Conservation (phyloP, 805 yeast species). For the Metschnikowia arizonensis region DNA sequence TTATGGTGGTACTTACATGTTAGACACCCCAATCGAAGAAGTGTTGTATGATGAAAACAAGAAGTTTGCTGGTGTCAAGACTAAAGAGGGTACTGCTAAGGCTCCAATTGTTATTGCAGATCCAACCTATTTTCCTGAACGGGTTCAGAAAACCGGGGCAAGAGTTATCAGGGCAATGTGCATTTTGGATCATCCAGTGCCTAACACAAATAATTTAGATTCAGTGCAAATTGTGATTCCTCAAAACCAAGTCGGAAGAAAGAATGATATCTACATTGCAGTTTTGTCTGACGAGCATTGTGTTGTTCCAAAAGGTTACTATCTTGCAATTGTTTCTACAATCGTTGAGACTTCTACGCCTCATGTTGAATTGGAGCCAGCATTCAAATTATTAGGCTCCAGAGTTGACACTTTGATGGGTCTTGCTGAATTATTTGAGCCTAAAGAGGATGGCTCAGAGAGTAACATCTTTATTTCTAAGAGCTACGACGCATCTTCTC, state of each 20-base stretch:
- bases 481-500: conserved; percentile 92
- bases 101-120: conserved; percentile 96
- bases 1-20: conserved; percentile 98
- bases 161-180: conserved; percentile 83
- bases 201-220: conserved; percentile 76
- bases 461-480: conserved; percentile 79
- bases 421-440: conserved; percentile 85
- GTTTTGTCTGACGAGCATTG: conserved; percentile 84
- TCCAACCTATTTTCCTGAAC: conserved; percentile 93
- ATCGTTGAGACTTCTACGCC: conserved; percentile 91
- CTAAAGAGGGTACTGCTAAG: conserved; percentile 86
- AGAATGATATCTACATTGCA: conserved; percentile 92
- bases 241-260: conserved; percentile 89
- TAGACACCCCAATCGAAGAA: conserved; percentile 93
- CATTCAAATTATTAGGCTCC: conserved; percentile 83
- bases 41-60: conserved; percentile 62
- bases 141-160: conserved; percentile 66
- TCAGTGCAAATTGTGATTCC: conserved; percentile 94
- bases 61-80: conserved; percentile 78
- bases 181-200: conserved; percentile 82
- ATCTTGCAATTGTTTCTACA: conserved; percentile 90
- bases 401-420: conserved; percentile 87
- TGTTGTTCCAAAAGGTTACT: conserved; percentile 84
- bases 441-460: conserved; percentile 73
- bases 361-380: conserved; percentile 88